Percentiles rank a stretch among this genome's conserved stretches.
phyloP scores from a whole-genome alignment of 805 yeast genomes.

The Komagataella pastoris region DNA sequence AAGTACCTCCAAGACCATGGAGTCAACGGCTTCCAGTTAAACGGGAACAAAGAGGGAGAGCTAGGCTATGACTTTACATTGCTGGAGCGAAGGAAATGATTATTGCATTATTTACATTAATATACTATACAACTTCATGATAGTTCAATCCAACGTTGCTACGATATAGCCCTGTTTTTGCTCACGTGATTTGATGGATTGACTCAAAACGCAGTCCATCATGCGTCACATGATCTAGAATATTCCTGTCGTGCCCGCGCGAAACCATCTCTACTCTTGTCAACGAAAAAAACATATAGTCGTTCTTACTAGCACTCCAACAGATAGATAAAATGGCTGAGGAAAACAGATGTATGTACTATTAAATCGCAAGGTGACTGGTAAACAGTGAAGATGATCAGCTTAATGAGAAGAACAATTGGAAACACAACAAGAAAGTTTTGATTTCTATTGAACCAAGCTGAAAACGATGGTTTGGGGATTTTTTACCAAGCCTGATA shows the following conservation, averaged over 20 bases:
- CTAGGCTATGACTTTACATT: slow-evolving; percentile 46
- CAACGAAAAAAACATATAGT: background rate
- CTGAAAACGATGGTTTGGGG: background rate
- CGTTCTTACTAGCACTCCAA: background rate
- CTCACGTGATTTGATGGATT: background rate
- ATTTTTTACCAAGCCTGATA: background rate
- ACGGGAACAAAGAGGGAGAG: slow-evolving; percentile 22
- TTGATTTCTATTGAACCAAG: background rate
- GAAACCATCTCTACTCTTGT: background rate
- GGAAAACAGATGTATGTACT: slow-evolving; percentile 90
- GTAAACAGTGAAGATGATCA: background rate
- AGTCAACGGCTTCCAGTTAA: slow-evolving; percentile 13
- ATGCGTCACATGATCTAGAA: background rate
- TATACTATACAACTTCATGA: background rate
- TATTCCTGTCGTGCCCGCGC: background rate
- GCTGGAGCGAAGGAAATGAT: slow-evolving; percentile 28
- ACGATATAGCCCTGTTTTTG: background rate
- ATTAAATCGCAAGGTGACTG: slow-evolving; percentile 2
- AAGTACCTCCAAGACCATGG: slow-evolving; percentile 24
- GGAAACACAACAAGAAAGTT: background rate
- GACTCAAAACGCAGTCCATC: background rate
- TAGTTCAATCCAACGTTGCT: no score
- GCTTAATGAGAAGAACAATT: background rate
- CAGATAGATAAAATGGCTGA: slow-evolving; percentile 60
- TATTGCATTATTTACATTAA: background rate